Evolutionary conservation across 2,329 filamentous ascomycete species (phyloP), one percentile per base, ranked within the genome.

Genomic region (Colletotrichum euphorbiae): DNA sequence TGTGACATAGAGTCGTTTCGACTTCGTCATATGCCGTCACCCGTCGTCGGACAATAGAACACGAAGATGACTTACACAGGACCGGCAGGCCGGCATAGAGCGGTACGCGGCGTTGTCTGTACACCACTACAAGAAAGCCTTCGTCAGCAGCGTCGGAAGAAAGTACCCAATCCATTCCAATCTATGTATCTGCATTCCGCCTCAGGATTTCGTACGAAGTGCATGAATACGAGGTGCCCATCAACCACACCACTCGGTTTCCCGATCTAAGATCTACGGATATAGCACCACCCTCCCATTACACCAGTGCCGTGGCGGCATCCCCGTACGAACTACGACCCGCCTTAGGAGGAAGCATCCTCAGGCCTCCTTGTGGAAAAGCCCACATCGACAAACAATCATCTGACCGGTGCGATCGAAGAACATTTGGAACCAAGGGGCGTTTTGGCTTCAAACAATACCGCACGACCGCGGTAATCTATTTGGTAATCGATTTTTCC

Each of bases 161-260:
- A 36, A 24, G 42, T 15, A 24, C 38, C 17, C n/a, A 52, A n/a
- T 43, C 58, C 50, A 46, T 45, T 42, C 45, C 45, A 38, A 61
- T 6, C 11, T 13, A 36, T 28, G 15, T 50, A 24, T 51, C 28
- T 28, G 28, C 24, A 51, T 28, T 58, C 54, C 61, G 60, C 60
- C 46, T 58, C 52, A 40, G 46, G 46, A 52, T 54, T 52, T 54
- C 51, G 54, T 56, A 42, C 54, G 45, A 65, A 63, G 52, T 66
- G 66, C 66, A 69, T 66, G 62, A 69, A 69, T 69, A 69, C 66
- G 66, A 69, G 66, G 66, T 50, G 24, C 46, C 40, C 52, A 64
- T 57, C 52, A 45, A 46, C 31, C 46, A 55, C 65, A 65, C 55
- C 43, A 55, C 54, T 55, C 33, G 17, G 40, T 17, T 28, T 19